Conservation (phyloP, 192 early-diverging fungal genomes). For the Chytriomyces confervae region DNA sequence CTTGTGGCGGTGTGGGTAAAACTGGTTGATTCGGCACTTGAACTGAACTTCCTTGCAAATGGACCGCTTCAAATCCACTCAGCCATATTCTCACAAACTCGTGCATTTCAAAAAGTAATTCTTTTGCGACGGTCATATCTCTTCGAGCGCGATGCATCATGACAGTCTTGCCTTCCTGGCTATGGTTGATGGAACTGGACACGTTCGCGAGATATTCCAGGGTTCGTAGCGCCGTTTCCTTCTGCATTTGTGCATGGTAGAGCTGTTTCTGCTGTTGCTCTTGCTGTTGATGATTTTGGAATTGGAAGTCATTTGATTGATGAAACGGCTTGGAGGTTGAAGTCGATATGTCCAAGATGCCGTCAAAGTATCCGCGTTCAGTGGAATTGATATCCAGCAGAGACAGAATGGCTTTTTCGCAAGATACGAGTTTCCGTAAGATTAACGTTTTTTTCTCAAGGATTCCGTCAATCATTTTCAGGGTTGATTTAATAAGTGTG, state of each 20-base stretch:
- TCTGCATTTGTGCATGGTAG: neutral
- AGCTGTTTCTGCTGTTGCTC: neutral
- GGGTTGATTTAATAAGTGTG: slow-evolving; percentile 16
- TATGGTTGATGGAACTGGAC: slow-evolving; percentile 19
- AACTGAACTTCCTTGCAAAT: too few relatives aligned
- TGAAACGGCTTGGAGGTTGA: neutral
- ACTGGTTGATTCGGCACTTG: too few relatives aligned
- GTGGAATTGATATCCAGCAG: slow-evolving; percentile 8
- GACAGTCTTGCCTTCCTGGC: slow-evolving; percentile 17
- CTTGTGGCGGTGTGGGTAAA: too few relatives aligned
- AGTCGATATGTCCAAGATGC: slow-evolving; percentile 14
- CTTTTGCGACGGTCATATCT: slow-evolving; percentile 24
- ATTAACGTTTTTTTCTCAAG: slow-evolving; percentile 31
- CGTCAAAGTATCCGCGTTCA: slow-evolving; percentile 21
- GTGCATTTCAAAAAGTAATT: slow-evolving; percentile 32
- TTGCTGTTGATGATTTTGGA: too few relatives aligned
- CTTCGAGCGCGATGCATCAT: slow-evolving; percentile 25
- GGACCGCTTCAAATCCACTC: slow-evolving; percentile 18
- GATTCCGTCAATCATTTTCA: slow-evolving; percentile 32
- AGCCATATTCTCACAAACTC: slow-evolving; percentile 35
- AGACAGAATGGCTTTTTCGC: slow-evolving; percentile 26
- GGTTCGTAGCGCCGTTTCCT: slow-evolving; percentile 20
- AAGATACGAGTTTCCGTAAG: slow-evolving; percentile 20
- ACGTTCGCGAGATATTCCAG: slow-evolving; percentile 31
- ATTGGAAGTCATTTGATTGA: too few relatives aligned